Evolutionary conservation across 1,284 basidiomycete species (phyloP).

Genomic region (Inonotus obliquus): DNA sequence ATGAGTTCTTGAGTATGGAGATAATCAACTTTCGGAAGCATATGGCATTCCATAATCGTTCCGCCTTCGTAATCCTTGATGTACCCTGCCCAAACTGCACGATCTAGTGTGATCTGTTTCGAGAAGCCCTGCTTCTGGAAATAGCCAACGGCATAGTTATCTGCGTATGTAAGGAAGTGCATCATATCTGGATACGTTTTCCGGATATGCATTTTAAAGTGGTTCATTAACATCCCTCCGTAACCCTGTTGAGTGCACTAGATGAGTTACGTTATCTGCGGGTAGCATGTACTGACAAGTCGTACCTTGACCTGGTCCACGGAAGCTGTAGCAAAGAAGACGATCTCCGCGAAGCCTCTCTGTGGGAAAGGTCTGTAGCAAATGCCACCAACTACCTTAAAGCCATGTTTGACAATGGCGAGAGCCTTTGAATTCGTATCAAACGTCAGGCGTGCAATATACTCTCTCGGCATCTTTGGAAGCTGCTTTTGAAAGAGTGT

Average conservation of each 20-base stretch:
- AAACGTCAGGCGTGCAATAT: slow-evolving; percentile 94
- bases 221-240: slow-evolving; percentile 98
- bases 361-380: slow-evolving; percentile 96
- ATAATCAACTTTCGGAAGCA: slow-evolving; percentile 91
- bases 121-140: slow-evolving; percentile 99
- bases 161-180: slow-evolving; percentile 97
- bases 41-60: slow-evolving; percentile 99
- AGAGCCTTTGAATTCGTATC: slow-evolving; percentile 89
- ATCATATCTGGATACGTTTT: slow-evolving; percentile 78
- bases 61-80: slow-evolving; percentile 99
- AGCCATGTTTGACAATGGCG: slow-evolving; percentile 93
- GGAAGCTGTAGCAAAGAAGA: slow-evolving; percentile 97
- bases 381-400: slow-evolving; percentile 97
- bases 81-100: slow-evolving; percentile 95
- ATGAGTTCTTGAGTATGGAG: slow-evolving; percentile 79
- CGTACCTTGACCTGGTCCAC: slow-evolving; percentile 95
- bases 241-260: slow-evolving; percentile 67
- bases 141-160: slow-evolving; percentile 98
- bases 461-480: slow-evolving; percentile 99
- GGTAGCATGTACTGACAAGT: background rate
- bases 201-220: slow-evolving; percentile 93
- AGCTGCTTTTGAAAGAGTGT: slow-evolving; percentile 97
- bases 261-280: background rate
- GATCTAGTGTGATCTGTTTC: slow-evolving; percentile 90
- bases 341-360: slow-evolving; percentile 95